Conservation (phyloP, 805 yeast species). For the Candida takata region DNA sequence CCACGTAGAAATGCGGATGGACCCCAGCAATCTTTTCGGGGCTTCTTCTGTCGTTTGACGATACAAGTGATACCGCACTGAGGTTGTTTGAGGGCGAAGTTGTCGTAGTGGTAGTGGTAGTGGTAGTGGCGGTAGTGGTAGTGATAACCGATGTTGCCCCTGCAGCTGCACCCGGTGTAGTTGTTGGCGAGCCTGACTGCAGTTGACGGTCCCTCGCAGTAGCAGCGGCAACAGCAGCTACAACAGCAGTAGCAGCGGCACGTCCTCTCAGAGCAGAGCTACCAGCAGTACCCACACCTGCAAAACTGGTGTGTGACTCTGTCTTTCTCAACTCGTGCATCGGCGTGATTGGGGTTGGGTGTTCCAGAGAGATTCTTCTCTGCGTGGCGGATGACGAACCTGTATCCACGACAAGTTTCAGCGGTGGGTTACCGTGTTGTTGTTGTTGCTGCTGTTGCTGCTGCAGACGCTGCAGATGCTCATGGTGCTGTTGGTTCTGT, state of each 20-base stretch:
- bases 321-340: conserved; percentile 1
- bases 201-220: conserved; percentile 25
- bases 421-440: too few relatives aligned
- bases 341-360: conserved; percentile 8
- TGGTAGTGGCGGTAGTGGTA: too few relatives aligned
- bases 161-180: too few relatives aligned
- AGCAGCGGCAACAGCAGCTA: conserved; percentile 34
- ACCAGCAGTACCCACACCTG: conserved; percentile 38
- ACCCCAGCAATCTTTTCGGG: background rate
- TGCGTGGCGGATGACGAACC: too few relatives aligned
- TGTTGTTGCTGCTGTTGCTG: conserved; percentile 3
- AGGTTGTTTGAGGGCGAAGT: conserved; percentile 11
- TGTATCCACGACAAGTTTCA: too few relatives aligned
- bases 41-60: conserved; percentile 9
- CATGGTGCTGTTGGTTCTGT: background rate
- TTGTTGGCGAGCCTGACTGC: conserved; percentile 15
- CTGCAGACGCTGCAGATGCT: background rate
- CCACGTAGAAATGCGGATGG: conserved; percentile 74
- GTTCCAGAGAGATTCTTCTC: conserved; percentile 4
- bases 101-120: background rate
- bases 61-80: conserved; percentile 19
- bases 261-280: conserved; percentile 37
- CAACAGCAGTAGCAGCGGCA: conserved; percentile 32
- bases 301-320: conserved; percentile 5
- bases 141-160: too few relatives aligned